Conservation (phyloP, 306 rosid genomes). For the Hippophae rhamnoides region DNA sequence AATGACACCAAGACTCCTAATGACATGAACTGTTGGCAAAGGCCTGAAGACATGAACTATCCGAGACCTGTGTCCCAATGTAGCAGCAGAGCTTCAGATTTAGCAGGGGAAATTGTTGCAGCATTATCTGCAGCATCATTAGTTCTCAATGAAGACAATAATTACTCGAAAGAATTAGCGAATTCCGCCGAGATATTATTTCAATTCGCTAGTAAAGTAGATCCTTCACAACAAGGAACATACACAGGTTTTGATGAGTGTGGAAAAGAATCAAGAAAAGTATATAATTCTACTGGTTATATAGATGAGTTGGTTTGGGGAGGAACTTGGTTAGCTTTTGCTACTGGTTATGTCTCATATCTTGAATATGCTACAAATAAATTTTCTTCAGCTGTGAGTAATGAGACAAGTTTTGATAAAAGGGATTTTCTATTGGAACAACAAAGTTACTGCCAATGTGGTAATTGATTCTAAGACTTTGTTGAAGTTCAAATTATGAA, state of each 20-base stretch:
- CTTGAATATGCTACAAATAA: conserved; percentile 38
- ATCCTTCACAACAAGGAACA: conserved; percentile 43
- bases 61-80: conserved; percentile 53
- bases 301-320: conserved; percentile 79
- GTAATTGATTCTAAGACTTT: conserved; percentile 26
- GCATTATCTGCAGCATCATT: conserved; percentile 74
- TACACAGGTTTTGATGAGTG: conserved; percentile 42
- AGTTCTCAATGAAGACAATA: conserved; percentile 43
- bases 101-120: conserved; percentile 69
- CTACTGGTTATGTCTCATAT: conserved; percentile 39
- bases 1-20: conserved; percentile 22
- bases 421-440: conserved; percentile 60
- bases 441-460: conserved; percentile 51
- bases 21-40: conserved; percentile 63
- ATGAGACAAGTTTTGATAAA: conserved; percentile 37
- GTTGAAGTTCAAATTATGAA: neutral
- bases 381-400: conserved; percentile 29
- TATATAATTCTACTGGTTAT: conserved; percentile 50
- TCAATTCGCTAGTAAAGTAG: conserved; percentile 27
- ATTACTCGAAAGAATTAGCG: conserved; percentile 37
- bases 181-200: conserved; percentile 41
- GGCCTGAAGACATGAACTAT: conserved; percentile 70
- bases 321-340: conserved; percentile 70
- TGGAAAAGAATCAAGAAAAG: conserved; percentile 57
- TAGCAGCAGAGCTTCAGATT: conserved; percentile 54